These are phyloP conservation scores for Xylariaceae sp. DNA, from an alignment of 2,329 filamentous ascomycete species.

Conservation along the genomic window DNA sequence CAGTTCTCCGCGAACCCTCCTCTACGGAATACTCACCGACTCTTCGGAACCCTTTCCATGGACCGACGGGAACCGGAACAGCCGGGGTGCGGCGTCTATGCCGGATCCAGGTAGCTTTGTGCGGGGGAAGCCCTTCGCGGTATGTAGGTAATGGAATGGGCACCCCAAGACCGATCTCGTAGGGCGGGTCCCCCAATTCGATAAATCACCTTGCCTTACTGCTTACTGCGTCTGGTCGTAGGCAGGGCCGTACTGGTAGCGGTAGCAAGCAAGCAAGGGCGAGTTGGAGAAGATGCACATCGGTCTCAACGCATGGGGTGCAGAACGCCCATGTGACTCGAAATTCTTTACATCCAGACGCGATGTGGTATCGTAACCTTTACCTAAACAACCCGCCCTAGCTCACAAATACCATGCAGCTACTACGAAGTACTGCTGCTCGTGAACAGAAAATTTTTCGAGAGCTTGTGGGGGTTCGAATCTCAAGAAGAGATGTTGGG, in stretches of 20 bases:
- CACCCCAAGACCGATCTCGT: conserved; percentile 1
- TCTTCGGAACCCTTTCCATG: conserved; percentile 13
- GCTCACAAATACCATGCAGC: background rate
- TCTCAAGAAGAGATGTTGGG: background rate
- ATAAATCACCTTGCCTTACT: background rate
- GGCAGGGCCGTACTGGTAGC: too few relatives aligned
- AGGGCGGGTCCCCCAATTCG: conserved; percentile 8
- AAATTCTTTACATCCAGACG: background rate
- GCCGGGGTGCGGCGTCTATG: conserved; percentile 11
- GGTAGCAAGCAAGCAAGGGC: too few relatives aligned
- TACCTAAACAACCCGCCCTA: background rate
- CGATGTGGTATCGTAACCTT: background rate
- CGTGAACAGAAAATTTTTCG: background rate
- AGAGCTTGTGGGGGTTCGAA: background rate
- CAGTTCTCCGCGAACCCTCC: background rate
- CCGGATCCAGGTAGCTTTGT: background rate
- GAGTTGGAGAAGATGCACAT: too few relatives aligned
- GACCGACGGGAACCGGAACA: conserved; percentile 1
- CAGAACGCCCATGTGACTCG: background rate
- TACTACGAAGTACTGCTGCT: background rate
- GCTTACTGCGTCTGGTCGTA: background rate
- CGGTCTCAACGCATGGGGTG: background rate
- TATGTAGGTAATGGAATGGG: background rate
- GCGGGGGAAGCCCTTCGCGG: conserved; percentile 6
- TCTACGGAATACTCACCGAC: conserved; percentile 11